Percentiles rank a stretch among this genome's conserved stretches.
These are phyloP conservation scores for Limnanthes douglasii DNA, from an alignment of 345 rosid species.

Conservation along the genomic window DNA sequence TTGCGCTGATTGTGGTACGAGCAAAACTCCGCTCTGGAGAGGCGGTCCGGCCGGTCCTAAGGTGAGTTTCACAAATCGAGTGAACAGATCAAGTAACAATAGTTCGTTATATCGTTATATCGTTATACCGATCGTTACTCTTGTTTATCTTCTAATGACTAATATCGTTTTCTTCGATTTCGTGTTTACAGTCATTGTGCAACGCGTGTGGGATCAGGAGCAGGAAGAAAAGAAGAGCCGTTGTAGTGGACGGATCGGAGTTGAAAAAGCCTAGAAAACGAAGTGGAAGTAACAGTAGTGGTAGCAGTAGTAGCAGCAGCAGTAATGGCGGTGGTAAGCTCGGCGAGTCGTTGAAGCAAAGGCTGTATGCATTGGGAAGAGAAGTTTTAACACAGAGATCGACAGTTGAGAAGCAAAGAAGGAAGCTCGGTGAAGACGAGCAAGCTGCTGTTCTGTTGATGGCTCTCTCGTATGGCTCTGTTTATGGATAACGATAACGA, in stretches of 20 bases:
- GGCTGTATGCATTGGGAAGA: constrained; percentile 21
- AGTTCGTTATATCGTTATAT: no score
- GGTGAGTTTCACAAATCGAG: constrained; percentile 23
- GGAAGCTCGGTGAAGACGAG: constrained; percentile 57
- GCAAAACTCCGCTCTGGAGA: constrained; percentile 90
- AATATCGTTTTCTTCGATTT: no score
- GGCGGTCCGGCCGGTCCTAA: constrained; percentile 99
- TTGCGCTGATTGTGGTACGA: constrained; percentile 87
- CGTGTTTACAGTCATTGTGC: constrained; percentile 55
- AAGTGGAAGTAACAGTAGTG: constrained; percentile 4
- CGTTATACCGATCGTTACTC: no score
- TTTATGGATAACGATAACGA: constrained; percentile 17
- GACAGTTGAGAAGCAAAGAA: constrained; percentile 35
- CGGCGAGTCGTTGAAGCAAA: constrained; percentile 7
- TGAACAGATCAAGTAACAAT: no score
- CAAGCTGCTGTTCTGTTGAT: constrained; percentile 79
- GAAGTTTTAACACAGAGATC: constrained; percentile 42
- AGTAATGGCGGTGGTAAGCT: constrained; percentile 4
- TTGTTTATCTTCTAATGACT: no score
- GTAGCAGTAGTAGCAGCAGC: constrained; percentile 4
- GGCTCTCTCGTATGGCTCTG: constrained; percentile 74
- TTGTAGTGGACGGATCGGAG: constrained; percentile 23
- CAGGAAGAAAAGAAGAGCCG: constrained; percentile 48
- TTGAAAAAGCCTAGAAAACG: constrained; percentile 35
- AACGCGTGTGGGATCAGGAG: constrained; percentile 90